Conservation (phyloP, 805 yeast genomes). For the Hanseniaspora meyeri region DNA sequence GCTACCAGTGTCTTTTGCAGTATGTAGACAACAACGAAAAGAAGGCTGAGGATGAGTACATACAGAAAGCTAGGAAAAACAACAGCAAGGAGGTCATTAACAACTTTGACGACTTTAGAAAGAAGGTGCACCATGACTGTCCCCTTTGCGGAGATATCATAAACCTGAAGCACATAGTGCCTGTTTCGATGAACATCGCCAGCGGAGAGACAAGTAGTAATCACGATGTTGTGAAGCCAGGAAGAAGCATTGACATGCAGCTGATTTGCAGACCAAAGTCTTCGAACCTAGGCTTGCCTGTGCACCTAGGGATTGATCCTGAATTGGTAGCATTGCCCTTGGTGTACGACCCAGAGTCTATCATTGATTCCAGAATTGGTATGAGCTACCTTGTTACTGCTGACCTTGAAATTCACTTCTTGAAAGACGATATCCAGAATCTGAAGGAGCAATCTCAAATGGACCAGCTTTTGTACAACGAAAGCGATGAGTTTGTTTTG, state of each 20-base stretch:
- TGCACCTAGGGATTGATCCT: slow-evolving; percentile 33
- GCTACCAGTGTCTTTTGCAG: slow-evolving; percentile 68
- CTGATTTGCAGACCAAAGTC: slow-evolving; percentile 47
- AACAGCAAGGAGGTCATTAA: slow-evolving; percentile 6
- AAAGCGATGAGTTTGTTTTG: slow-evolving; percentile 41
- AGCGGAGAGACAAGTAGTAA: slow-evolving; percentile 40
- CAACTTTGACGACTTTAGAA: slow-evolving; percentile 6
- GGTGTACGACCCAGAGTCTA: slow-evolving; percentile 43
- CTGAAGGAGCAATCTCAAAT: slow-evolving; percentile 41
- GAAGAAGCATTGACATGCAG: slow-evolving; percentile 45
- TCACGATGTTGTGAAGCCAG: slow-evolving; percentile 37
- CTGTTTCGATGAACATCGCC: slow-evolving; percentile 35
- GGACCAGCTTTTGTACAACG: slow-evolving; percentile 50
- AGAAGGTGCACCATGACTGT: slow-evolving; percentile 52
- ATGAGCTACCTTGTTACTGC: neutral
- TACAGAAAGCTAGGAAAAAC: neutral
- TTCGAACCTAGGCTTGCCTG: slow-evolving; percentile 38
- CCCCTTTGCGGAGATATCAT: slow-evolving; percentile 63
- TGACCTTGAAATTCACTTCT: slow-evolving; percentile 34
- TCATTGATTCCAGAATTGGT: slow-evolving; percentile 23
- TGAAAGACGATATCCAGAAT: slow-evolving; percentile 45
- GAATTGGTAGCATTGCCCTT: slow-evolving; percentile 19
- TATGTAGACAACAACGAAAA: slow-evolving; percentile 44
- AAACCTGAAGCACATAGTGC: slow-evolving; percentile 40
- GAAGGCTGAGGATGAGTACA: slow-evolving; percentile 20